These are phyloP conservation scores for Pelomyxa schiedti DNA, from an alignment of 78 protist species.

Conservation along the genomic window DNA sequence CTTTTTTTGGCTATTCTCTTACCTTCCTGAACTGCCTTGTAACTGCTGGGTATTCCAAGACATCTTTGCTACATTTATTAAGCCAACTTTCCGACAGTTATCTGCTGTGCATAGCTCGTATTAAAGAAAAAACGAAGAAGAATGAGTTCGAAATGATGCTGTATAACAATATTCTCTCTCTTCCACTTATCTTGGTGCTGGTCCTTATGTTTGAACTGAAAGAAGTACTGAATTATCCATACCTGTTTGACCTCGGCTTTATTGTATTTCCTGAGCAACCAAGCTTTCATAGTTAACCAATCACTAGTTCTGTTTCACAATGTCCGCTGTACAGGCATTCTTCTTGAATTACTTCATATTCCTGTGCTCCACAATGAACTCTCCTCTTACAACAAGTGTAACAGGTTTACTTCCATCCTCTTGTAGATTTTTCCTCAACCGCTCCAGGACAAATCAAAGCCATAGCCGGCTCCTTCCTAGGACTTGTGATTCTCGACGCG, in stretches of 20 bases:
- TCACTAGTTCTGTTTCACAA: slow-evolving; percentile 37
- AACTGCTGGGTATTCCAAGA: slow-evolving; percentile 57
- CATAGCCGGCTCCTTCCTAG: slow-evolving; percentile 37
- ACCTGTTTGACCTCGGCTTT: slow-evolving; percentile 27
- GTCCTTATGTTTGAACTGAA: slow-evolving; percentile 22
- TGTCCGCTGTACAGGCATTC: slow-evolving; percentile 52
- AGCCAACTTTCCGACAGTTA: too few species aligned
- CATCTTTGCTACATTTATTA: too few species aligned
- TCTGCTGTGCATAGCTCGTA: slow-evolving; percentile 29
- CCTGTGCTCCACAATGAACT: slow-evolving; percentile 52
- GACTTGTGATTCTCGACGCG: slow-evolving; percentile 55
- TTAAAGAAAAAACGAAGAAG: background rate
- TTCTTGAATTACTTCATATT: slow-evolving; percentile 51
- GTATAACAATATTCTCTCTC: slow-evolving; percentile 47
- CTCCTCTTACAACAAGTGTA: slow-evolving; percentile 57
- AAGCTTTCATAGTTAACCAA: background rate
- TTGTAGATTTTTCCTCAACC: background rate
- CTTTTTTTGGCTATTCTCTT: slow-evolving; percentile 34
- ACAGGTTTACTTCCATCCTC: slow-evolving; percentile 14
- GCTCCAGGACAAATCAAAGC: slow-evolving; percentile 38
- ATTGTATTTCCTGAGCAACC: slow-evolving; percentile 16
- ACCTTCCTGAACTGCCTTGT: slow-evolving; percentile 50
- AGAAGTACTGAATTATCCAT: slow-evolving; percentile 1
- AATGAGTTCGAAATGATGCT: slow-evolving; percentile 1
- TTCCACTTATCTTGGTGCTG: slow-evolving; percentile 32